These are phyloP conservation scores for Arachnomyces sp. DNA, from an alignment of 2,329 filamentous ascomycete species.

Conservation along the genomic window DNA sequence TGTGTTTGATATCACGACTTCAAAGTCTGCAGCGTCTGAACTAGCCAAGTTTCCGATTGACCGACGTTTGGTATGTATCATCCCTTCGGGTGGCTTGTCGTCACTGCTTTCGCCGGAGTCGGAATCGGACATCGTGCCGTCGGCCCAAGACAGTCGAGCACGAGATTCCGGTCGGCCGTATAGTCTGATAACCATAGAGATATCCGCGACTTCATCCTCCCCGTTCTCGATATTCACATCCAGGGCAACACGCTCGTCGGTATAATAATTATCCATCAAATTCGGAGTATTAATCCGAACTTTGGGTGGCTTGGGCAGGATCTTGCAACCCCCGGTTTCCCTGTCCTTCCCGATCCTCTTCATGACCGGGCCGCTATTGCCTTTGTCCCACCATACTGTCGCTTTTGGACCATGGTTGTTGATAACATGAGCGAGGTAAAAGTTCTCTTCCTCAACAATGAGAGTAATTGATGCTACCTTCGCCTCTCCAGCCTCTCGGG, in stretches of 20 bases:
- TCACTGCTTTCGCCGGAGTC: slow-evolving; percentile 13
- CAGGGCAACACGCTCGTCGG: slow-evolving; percentile 66
- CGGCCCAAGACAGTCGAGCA: slow-evolving; percentile 40
- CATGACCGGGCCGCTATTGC: slow-evolving; percentile 24
- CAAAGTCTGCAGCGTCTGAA: slow-evolving; percentile 23
- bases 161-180: slow-evolving; percentile 48
- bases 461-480: slow-evolving; percentile 57
- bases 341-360: slow-evolving; percentile 37
- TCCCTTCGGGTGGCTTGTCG: slow-evolving; percentile 17
- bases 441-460: slow-evolving; percentile 54
- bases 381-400: slow-evolving; percentile 37
- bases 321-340: slow-evolving; percentile 52
- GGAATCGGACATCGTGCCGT: slow-evolving; percentile 21
- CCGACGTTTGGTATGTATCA: slow-evolving; percentile 19
- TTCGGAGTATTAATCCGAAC: slow-evolving; percentile 63
- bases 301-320: slow-evolving; percentile 86
- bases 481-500: slow-evolving; percentile 75
- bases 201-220: slow-evolving; percentile 69
- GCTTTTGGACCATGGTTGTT: slow-evolving; percentile 29
- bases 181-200: slow-evolving; percentile 61
- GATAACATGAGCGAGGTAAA: slow-evolving; percentile 60
- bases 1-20: slow-evolving; percentile 45
- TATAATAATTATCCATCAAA: slow-evolving; percentile 67
- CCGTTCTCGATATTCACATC: slow-evolving; percentile 66
- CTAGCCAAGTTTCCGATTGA: slow-evolving; percentile 27